Base-by-base conservation (phyloP, 768 basidiomycete genomes). In the Boletellus emodensis region DNA sequence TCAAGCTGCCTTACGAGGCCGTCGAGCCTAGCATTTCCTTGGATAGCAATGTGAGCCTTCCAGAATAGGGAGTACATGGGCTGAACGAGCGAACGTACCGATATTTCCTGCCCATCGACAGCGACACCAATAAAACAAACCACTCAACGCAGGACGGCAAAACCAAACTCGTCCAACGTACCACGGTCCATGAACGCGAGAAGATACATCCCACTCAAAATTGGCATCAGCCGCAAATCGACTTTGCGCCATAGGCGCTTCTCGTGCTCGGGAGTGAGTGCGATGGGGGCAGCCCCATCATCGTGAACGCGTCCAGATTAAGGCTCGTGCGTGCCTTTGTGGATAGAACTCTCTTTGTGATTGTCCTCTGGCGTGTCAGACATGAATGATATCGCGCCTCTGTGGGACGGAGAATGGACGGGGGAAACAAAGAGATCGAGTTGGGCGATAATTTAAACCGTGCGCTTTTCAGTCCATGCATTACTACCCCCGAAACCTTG, bases 131-230 rank as follows among this genome's bases (percentile, higher is more conserved):
- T 13, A 6, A 34, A 7, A 8, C 30, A 26, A 43, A 43, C 10
- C 3, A 2, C 18, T 44, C 10, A 47, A 40, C 22, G 24, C 17
- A 3, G n/a, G 20, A 18, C 5, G 15, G 18, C 9, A 6, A 3
- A 13, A 30, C n/a, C 2, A n/a, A 22, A 14, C 32, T 3, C 5
- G n/a, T n/a, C 18, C 26, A 4, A 58, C 71, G 32, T 43, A 75
- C 81, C 81, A 72, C 84, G 69, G 61, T 86, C 84, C 61, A 86
- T 67, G 64, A 83, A 84, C 4, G 79, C 80, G 26, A 83, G 62
- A 41, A 86, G 66, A 61, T 84, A 84, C 72, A 85, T 77, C 38
- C 82, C 53, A 1, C 76, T 66, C 28, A 85, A 63, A 32, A 81
- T 80, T 3, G 81, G 80, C 73, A 82, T 75, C 33, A 84, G 66